Percentiles rank a stretch among this genome's conserved stretches.
phyloP scores from a whole-genome alignment of 192 early-diverging fungal genomes.

The Hyaloraphidium curvatum region DNA sequence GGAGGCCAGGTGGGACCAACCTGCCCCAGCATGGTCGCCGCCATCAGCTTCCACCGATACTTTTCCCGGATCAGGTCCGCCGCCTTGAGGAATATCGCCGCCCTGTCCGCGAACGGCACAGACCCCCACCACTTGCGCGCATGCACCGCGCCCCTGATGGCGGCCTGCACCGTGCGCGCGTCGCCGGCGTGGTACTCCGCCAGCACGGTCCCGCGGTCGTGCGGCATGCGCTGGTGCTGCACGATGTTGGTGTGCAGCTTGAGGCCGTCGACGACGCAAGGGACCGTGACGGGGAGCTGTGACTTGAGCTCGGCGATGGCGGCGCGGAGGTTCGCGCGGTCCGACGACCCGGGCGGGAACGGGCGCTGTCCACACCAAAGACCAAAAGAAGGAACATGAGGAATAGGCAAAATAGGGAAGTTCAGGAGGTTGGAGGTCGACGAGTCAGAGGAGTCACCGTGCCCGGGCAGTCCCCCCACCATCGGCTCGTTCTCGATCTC shows the following conservation, averaged over 20 bases:
- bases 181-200: constrained; percentile 73
- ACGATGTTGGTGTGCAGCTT: constrained; percentile 50
- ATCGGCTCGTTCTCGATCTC: constrained; percentile 73
- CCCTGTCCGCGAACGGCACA: constrained; percentile 82
- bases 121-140: constrained; percentile 81
- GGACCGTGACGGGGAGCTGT: constrained; percentile 52
- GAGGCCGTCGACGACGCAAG: constrained; percentile 68
- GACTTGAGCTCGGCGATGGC: constrained; percentile 59
- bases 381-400: too few species aligned
- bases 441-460: too few species aligned
- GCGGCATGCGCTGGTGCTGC: constrained; percentile 58
- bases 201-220: constrained; percentile 59
- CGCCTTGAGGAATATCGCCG: constrained; percentile 93
- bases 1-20: neutral
- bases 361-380: neutral
- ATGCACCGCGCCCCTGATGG: constrained; percentile 67
- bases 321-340: constrained; percentile 48
- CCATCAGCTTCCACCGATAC: constrained; percentile 62
- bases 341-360: constrained; percentile 36
- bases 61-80: constrained; percentile 78
- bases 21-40: constrained; percentile 94
- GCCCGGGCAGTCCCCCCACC: too few species aligned
- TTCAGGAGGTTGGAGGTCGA: too few species aligned
- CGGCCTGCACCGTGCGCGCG: constrained; percentile 38
- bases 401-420: too few species aligned